A percentile compares a stretch with the other conserved stretches of the same genome.
phyloP scores from a whole-genome alignment of 2,329 filamentous ascomycete species.

The Orbilia brochopaga region DNA sequence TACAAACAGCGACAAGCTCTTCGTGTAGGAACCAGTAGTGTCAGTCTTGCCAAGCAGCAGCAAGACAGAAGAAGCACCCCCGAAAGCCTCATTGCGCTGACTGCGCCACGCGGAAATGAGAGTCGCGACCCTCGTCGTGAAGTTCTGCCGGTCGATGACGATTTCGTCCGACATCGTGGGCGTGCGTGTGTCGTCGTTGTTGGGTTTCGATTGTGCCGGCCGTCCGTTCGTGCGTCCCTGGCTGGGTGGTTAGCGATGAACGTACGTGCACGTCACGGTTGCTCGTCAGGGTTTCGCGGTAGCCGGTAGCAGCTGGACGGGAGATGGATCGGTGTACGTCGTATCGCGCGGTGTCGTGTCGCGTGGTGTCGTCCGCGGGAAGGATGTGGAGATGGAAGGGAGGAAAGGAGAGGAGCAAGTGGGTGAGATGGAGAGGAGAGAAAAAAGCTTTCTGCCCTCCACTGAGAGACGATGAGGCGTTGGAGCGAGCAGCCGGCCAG shows the following conservation, averaged over 20 bases:
- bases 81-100: constrained; percentile 87
- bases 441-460: constrained; percentile 1
- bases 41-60: constrained; percentile 95
- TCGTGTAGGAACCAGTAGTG: constrained; percentile 78
- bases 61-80: constrained; percentile 82
- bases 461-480: neutral
- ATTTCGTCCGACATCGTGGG: constrained; percentile 74
- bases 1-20: constrained; percentile 96
- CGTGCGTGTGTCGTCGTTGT: constrained; percentile 1
- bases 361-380: constrained; percentile 4
- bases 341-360: neutral
- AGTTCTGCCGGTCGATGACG: constrained; percentile 90
- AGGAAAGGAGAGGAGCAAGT: constrained; percentile 8
- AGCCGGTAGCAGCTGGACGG: neutral
- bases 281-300: too few species aligned
- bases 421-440: constrained; percentile 15
- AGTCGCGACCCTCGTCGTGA: constrained; percentile 88
- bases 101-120: constrained; percentile 93
- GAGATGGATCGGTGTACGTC: neutral
- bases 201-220: too few species aligned
- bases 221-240: constrained; percentile 2
- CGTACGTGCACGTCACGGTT: too few species aligned
- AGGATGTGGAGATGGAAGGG: constrained; percentile 5
- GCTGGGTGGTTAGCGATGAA: neutral
- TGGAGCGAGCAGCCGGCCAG: constrained; percentile 1